phyloP scores from a whole-genome alignment of 371 early-diverging fungal species.

The Saksenaea vasiformis region DNA sequence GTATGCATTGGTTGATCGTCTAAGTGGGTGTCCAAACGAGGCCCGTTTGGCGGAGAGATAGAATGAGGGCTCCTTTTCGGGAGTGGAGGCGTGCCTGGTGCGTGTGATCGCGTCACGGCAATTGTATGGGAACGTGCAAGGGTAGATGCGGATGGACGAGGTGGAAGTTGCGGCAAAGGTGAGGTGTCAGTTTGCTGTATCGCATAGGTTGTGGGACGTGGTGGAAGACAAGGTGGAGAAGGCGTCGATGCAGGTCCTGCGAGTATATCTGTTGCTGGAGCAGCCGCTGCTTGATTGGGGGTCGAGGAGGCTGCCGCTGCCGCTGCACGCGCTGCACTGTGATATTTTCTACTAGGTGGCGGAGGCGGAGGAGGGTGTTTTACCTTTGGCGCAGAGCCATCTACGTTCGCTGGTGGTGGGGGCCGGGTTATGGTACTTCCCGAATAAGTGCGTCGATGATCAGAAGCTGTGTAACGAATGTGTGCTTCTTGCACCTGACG shows the following conservation, averaged over 20 bases:
- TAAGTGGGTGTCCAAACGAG: neutral
- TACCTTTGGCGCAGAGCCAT: neutral
- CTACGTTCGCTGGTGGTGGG: neutral
- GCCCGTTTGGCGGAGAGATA: neutral
- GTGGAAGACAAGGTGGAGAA: conserved; percentile 18
- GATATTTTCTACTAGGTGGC: conserved; percentile 45
- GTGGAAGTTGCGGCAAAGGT: conserved; percentile 35
- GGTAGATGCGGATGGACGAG: conserved; percentile 38
- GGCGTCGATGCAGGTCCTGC: conserved; percentile 9
- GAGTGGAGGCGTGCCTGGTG: neutral
- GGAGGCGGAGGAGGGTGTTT: conserved; percentile 37
- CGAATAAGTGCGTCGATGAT: neutral
- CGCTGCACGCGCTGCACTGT: conserved; percentile 21
- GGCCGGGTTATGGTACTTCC: neutral
- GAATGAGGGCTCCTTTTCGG: neutral
- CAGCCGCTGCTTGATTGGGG: neutral
- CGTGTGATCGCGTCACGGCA: neutral
- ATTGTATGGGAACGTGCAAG: conserved; percentile 41
- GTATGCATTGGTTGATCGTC: neutral
- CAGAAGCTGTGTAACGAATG: conserved; percentile 3
- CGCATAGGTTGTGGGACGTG: conserved; percentile 7
- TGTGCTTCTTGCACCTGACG: conserved; percentile 9
- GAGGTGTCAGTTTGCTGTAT: conserved; percentile 13
- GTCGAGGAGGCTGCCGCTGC: neutral
- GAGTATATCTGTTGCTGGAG: conserved; percentile 8